These are phyloP conservation scores for Botrytis pseudocinerea DNA, from an alignment of 2,329 filamentous ascomycete species.

Conservation along the genomic window DNA sequence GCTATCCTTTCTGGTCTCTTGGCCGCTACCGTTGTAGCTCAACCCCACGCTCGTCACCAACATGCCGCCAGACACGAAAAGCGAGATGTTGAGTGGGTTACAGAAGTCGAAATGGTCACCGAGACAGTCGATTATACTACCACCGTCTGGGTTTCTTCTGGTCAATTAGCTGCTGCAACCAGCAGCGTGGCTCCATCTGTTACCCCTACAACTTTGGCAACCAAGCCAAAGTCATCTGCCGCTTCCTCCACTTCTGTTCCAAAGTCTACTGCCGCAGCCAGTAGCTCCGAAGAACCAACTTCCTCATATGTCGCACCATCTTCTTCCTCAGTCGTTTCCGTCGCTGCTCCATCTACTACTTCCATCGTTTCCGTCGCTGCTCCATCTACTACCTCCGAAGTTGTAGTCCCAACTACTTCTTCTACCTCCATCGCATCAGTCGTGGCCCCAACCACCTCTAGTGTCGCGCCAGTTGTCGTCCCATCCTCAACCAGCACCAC, in stretches of 20 bases:
- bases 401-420: conserved; percentile 20
- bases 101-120: conserved; percentile 49
- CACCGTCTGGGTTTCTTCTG: conserved; percentile 46
- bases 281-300: conserved; percentile 2
- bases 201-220: conserved; percentile 25
- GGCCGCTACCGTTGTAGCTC: conserved; percentile 37
- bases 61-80: conserved; percentile 34
- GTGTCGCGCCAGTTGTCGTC: conserved; percentile 27
- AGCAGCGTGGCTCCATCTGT: conserved; percentile 23
- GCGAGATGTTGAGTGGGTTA: conserved; percentile 49
- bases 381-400: neutral
- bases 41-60: conserved; percentile 43
- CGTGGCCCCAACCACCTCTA: conserved; percentile 31
- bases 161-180: conserved; percentile 3
- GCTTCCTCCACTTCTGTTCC: conserved; percentile 26
- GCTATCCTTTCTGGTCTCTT: conserved; percentile 38
- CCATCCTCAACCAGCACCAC: conserved; percentile 31
- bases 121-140: conserved; percentile 46
- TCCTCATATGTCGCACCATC: conserved; percentile 16
- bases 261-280: conserved; percentile 11
- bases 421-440: conserved; percentile 23
- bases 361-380: conserved; percentile 2
- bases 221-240: conserved; percentile 30
- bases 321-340: conserved; percentile 2
- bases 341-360: conserved; percentile 16